Conservation (phyloP, 495 filamentous ascomycete genomes). For the Neurospora discreta region DNA sequence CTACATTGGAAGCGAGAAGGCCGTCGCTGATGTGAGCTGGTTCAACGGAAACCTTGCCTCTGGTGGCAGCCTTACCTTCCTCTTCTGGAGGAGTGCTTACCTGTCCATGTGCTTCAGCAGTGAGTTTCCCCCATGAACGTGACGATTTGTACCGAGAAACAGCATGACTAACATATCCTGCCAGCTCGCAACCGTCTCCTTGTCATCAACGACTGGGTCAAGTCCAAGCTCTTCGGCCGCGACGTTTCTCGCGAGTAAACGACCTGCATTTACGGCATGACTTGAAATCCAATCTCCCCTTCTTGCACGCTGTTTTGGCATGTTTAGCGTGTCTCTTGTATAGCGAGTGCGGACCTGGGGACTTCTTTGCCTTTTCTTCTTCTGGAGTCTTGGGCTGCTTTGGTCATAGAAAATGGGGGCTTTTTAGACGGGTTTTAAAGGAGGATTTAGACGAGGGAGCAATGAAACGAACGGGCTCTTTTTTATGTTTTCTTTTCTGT, state of each 20-base stretch:
- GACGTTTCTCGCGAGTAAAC: conserved; percentile 87
- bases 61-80: conserved; percentile 69
- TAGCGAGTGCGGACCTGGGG: not conserved
- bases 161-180: conserved; percentile 8
- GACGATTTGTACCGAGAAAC: not conserved
- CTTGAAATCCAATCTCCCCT: not conserved
- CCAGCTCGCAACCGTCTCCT: conserved; percentile 82
- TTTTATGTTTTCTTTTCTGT: not conserved
- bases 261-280: not conserved
- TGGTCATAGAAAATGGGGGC: not conserved
- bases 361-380: conserved; percentile 1
- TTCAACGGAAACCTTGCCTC: conserved; percentile 89
- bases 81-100: conserved; percentile 97
- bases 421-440: not conserved
- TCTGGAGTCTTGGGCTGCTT: conserved; percentile 10
- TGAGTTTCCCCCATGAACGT: conserved; percentile 37
- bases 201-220: conserved; percentile 89
- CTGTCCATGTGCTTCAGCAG: conserved; percentile 99
- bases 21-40: conserved; percentile 96
- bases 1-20: conserved; percentile 96
- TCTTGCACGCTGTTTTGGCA: not conserved
- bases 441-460: not conserved
- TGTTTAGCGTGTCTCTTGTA: not conserved
- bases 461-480: not conserved
- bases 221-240: conserved; percentile 89